phyloP scores from a whole-genome alignment of 176 grass and related monocot species.

The Carex littledalei region DNA sequence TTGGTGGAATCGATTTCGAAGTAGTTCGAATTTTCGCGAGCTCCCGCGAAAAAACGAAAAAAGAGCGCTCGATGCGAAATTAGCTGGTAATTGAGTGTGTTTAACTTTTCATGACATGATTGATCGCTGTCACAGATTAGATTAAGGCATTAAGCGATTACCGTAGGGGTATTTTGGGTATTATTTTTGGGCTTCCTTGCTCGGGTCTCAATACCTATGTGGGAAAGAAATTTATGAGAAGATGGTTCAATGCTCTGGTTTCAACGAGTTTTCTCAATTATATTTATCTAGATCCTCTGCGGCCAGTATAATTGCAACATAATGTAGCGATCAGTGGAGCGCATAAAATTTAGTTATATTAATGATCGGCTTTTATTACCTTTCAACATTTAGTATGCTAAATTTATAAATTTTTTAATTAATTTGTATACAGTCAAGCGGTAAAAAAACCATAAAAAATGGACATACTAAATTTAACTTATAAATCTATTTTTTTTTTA shows the following conservation, averaged over 20 bases:
- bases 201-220: background rate
- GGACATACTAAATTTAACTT: too few species aligned
- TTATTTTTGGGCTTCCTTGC: background rate
- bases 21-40: constrained; percentile 26
- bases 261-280: too few species aligned
- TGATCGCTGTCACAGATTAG: background rate
- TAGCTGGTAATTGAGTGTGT: background rate
- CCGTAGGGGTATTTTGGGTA: background rate
- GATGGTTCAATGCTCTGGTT: background rate
- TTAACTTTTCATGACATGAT: background rate
- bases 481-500: too few species aligned
- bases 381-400: too few species aligned
- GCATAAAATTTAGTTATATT: too few species aligned
- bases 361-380: too few species aligned
- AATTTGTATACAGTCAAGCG: too few species aligned
- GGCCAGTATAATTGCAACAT: background rate
- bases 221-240: background rate
- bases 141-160: background rate
- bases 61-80: background rate
- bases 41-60: background rate
- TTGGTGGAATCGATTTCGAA: background rate
- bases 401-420: too few species aligned
- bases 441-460: too few species aligned
- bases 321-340: background rate
- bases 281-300: background rate